Evolutionary conservation across 345 rosid species (phyloP), one percentile per base, ranked within the genome.

Genomic region (Limnanthes douglasii): DNA sequence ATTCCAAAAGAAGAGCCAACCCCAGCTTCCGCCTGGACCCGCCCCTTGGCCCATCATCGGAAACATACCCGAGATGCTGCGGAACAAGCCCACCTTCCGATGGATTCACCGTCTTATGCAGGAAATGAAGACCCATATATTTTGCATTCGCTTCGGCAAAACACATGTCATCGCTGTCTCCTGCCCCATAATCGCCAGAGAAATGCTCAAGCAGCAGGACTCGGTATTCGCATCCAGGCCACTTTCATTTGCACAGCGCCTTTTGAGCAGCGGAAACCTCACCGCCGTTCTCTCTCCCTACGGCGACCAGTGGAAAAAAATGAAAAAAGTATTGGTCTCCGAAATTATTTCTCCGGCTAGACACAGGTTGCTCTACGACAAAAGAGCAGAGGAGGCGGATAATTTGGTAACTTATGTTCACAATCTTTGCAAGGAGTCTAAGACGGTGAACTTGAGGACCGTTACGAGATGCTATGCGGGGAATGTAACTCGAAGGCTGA

Each of bases 341-440:
- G 54, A 54, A 24, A 20, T 59, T 0, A 0, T 50, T 0, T 31
- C 24, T 6, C 31, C 43, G 1, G 17, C 33, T 3, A 46, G 25
- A 14, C 55, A 29, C 8, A 5, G 9, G 1, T 54, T 37, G 57
- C 45, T 59, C 5, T 56, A 43, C 0, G 12, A 34, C 0, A 59
- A 55, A 11, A 46, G 71, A 39, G 38, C 33, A 14, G 41, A 44
- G 21, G 69, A 64, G 37, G 61, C 61, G 2, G 46, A 58, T 27
- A 53, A 58, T 27, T 59, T 59, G 4, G 36, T 55, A 8, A 32
- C 20, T 24, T 54, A 50, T 34, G 32, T 65, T 2, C 39, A 50
- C 24, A 59, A 55, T 25, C 41, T 35, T 14, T 46, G 52, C 54
- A 19, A 16, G 22, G 9, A 18, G 6, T 13, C 18, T 14, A 14